A percentile compares a stretch with the other conserved stretches of the same genome.
phyloP scores from a whole-genome alignment of 2,329 filamentous ascomycete species.

The Xylaria sp. region DNA sequence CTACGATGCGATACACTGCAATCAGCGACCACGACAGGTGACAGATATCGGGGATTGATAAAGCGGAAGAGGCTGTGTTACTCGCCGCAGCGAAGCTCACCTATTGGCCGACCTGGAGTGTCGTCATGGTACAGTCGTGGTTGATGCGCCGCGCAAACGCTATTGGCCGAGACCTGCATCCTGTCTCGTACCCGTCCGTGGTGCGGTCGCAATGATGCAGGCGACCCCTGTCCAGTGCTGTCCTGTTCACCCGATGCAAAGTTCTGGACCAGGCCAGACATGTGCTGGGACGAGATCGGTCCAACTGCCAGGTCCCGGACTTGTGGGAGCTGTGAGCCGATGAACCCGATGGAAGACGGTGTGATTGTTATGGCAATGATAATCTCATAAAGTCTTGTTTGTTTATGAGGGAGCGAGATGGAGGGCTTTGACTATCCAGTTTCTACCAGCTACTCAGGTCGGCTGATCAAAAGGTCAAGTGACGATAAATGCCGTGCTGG shows the following conservation, averaged over 20 bases:
- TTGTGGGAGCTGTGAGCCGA: conserved; percentile 7
- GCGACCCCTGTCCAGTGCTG: conserved; percentile 12
- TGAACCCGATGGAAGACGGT: neutral
- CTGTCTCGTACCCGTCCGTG: conserved; percentile 15
- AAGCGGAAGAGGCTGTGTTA: conserved; percentile 25
- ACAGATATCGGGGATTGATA: conserved; percentile 11
- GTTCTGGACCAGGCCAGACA: conserved; percentile 3
- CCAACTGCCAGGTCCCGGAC: conserved; percentile 8
- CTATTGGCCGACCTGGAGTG: conserved; percentile 38
- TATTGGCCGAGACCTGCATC: conserved; percentile 39
- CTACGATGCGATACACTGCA: conserved; percentile 35
- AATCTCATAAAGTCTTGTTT: neutral
- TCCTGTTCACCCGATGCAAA: conserved; percentile 11
- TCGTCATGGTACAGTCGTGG: conserved; percentile 46
- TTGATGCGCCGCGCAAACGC: conserved; percentile 25
- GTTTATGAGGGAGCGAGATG: neutral
- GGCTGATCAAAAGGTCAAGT: neutral
- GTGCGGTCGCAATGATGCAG: conserved; percentile 29
- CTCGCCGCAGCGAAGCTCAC: conserved; percentile 40
- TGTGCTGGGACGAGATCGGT: conserved; percentile 22
- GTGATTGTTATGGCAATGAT: neutral
- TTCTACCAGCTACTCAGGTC: neutral
- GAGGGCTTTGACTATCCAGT: neutral
- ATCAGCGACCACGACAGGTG: conserved; percentile 15
- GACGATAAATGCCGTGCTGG: neutral